phyloP scores from a whole-genome alignment of 306 rosid species.

The Datisca glomerata region DNA sequence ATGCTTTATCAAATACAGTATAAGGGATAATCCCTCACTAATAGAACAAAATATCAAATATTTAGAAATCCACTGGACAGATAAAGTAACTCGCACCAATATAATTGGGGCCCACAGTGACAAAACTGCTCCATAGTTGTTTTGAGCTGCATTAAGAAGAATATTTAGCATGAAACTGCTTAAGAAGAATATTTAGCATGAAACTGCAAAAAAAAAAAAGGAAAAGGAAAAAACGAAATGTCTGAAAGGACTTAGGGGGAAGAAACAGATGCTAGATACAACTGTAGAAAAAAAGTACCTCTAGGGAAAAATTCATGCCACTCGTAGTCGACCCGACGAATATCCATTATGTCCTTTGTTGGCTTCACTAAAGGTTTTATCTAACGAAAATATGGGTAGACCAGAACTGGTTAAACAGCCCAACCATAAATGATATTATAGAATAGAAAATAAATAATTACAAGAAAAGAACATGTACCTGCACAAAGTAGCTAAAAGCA shows the following conservation, averaged over 20 bases:
- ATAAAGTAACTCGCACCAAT: conserved; percentile 41
- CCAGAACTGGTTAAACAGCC: conserved; percentile 6
- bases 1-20: conserved; percentile 11
- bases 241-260: no score
- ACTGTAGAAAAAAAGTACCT: conserved; percentile 51
- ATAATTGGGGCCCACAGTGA: conserved; percentile 82
- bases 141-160: conserved; percentile 40
- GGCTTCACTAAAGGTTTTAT: conserved; percentile 84
- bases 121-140: conserved; percentile 64
- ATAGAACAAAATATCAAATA: conserved; percentile 15
- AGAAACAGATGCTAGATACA: no score
- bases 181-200: not conserved
- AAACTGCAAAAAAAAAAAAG: conserved; percentile 13
- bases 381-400: conserved; percentile 23
- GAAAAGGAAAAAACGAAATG: no score
- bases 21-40: conserved; percentile 3
- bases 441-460: conserved; percentile 8
- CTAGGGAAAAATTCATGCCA: conserved; percentile 95
- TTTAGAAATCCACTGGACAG: no score
- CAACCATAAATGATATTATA: conserved; percentile 5
- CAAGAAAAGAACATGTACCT: conserved; percentile 36
- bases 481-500: conserved; percentile 65
- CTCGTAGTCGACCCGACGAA: conserved; percentile 42
- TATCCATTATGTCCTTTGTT: conserved; percentile 77
- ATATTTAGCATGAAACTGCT: conserved; percentile 18